phyloP scores from a whole-genome alignment of 306 rosid genomes.

The Elaeagnus macrophylla region DNA sequence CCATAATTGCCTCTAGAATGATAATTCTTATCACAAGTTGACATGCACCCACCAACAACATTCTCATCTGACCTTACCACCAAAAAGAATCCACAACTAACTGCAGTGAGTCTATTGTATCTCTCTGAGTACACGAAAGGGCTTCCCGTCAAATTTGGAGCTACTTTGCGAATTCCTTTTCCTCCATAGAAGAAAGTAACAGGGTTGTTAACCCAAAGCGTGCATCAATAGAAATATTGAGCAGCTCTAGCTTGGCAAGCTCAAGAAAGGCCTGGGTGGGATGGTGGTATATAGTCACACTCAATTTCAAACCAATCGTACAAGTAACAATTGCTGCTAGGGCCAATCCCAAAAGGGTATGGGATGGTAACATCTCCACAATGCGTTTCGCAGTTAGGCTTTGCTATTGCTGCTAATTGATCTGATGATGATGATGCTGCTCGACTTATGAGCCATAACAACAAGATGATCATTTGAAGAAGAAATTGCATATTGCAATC shows the following conservation, averaged over 20 bases:
- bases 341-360: conserved; percentile 4
- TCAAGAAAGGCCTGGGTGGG: neutral
- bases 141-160: conserved; percentile 3
- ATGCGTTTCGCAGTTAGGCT: neutral
- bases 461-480: too few species aligned
- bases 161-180: neutral
- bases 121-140: conserved; percentile 22
- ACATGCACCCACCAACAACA: conserved; percentile 14
- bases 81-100: conserved; percentile 14
- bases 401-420: neutral
- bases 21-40: conserved; percentile 8
- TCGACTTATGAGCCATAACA: too few species aligned
- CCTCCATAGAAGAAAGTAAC: conserved; percentile 2
- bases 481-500: too few species aligned
- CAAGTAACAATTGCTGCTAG: conserved; percentile 2
- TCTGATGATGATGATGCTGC: too few species aligned
- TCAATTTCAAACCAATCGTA: conserved; percentile 3
- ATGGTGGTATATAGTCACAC: neutral
- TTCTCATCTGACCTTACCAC: conserved; percentile 5
- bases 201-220: conserved; percentile 6
- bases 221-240: neutral
- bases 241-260: neutral
- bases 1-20: neutral
- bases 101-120: neutral
- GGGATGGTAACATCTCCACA: conserved; percentile 4